Evolutionary conservation across 73 alveolate genomes (phyloP).

Genomic region (Symbiodinium natans): DNA sequence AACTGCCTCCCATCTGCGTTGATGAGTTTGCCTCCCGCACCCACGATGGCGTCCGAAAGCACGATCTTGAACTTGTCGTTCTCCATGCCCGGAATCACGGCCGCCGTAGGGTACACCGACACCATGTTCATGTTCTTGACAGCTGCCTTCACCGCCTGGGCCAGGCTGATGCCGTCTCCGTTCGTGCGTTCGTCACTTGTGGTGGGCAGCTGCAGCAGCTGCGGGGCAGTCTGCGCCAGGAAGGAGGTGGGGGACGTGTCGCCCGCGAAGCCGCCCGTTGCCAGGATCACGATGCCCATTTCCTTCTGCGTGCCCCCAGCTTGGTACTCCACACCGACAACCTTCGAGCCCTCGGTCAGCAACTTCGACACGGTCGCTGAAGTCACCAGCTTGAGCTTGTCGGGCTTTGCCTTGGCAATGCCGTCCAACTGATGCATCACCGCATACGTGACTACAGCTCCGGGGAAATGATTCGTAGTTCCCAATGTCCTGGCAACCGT

Average conservation of each 20-base stretch:
- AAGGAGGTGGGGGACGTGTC: conserved; percentile 58
- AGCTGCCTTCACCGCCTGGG: conserved; percentile 30
- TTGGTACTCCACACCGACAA: conserved; percentile 61
- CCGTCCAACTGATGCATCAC: conserved; percentile 69
- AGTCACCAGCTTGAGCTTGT: conserved; percentile 62
- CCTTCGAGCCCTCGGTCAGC: conserved; percentile 37
- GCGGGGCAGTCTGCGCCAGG: conserved; percentile 45
- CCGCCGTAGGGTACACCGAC: conserved; percentile 63
- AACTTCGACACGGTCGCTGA: conserved; percentile 46
- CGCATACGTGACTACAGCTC: conserved; percentile 73
- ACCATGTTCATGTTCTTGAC: conserved; percentile 66
- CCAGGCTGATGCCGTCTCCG: conserved; percentile 38
- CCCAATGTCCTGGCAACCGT: conserved; percentile 36
- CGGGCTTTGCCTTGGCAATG: conserved; percentile 58
- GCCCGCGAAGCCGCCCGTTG: conserved; percentile 76
- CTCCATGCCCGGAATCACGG: conserved; percentile 69
- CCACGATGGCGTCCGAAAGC: conserved; percentile 62
- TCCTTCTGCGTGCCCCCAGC: conserved; percentile 41
- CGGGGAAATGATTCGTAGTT: conserved; percentile 50
- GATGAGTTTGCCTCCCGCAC: conserved; percentile 63
- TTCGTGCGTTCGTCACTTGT: conserved; percentile 70
- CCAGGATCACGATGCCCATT: conserved; percentile 42
- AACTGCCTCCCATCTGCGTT: conserved; percentile 24
- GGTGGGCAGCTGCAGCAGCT: conserved; percentile 50
- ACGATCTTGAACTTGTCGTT: conserved; percentile 83